Percentiles rank a stretch among this genome's conserved stretches.
Conservation (phyloP, 148 eudicot genomes). For the Amaranthus palmeri region DNA sequence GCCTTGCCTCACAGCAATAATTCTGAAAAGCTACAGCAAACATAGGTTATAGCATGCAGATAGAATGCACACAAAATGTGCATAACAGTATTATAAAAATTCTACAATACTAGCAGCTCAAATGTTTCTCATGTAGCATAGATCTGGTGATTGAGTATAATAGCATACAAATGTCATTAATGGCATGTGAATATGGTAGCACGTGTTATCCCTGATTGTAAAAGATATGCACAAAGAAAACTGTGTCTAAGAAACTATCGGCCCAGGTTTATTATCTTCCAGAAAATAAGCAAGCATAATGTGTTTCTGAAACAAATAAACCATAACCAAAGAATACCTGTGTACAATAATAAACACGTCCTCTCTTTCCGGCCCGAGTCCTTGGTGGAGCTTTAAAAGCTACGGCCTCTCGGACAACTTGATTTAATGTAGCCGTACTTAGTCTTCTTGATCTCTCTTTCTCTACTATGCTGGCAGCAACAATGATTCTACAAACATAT, state of each 20-base stretch:
- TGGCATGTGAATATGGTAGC: background rate
- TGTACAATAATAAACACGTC: conserved; percentile 90
- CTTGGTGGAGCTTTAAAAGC: conserved; percentile 96
- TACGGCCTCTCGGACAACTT: conserved; percentile 79
- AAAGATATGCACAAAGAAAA: conserved; percentile 4
- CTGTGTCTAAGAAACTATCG: background rate
- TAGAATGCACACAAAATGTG: background rate
- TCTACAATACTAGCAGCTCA: background rate
- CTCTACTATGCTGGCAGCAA: conserved; percentile 78
- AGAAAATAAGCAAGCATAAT: background rate
- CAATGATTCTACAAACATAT: conserved; percentile 53
- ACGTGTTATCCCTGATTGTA: background rate
- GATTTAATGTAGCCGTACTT: conserved; percentile 77
- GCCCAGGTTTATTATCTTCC: background rate
- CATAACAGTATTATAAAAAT: background rate
- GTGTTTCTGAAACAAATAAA: background rate
- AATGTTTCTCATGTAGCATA: background rate
- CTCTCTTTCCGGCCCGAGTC: conserved; percentile 93
- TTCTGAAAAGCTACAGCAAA: background rate
- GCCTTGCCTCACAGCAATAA: background rate
- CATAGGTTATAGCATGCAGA: background rate
- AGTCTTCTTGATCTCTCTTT: conserved; percentile 91
- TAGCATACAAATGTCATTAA: background rate
- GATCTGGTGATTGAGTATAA: background rate
- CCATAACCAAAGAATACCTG: conserved; percentile 51